Conservation (phyloP, 1,139 yeast genomes). For the Candida sp. region DNA sequence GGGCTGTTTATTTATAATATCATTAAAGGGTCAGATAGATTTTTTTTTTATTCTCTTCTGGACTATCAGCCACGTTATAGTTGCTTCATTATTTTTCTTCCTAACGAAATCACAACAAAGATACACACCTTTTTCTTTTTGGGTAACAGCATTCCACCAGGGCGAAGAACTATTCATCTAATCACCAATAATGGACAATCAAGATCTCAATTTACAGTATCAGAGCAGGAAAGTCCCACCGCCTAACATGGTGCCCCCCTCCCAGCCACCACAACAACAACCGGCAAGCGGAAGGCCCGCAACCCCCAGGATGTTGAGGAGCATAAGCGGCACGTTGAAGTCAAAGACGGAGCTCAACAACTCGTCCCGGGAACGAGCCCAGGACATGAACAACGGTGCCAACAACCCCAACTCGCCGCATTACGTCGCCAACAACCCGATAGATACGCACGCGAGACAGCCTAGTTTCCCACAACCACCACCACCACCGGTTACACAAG, state of each 20-base stretch:
- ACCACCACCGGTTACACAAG: conserved; percentile 6
- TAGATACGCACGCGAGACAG: conserved; percentile 23
- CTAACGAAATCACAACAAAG: neutral
- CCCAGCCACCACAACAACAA: conserved; percentile 4
- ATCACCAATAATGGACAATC: conserved; percentile 7
- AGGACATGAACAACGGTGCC: conserved; percentile 1
- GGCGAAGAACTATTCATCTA: neutral
- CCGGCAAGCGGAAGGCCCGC: conserved; percentile 51
- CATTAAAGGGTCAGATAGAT: neutral
- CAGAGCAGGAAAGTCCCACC: conserved; percentile 8
- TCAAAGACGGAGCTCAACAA: conserved; percentile 12
- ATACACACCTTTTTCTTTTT: neutral
- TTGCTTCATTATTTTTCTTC: conserved; percentile 1
- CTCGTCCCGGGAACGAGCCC: neutral
- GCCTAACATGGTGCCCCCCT: conserved; percentile 3
- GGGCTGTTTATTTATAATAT: no score
- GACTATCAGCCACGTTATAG: conserved; percentile 5
- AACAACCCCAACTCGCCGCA: conserved; percentile 19
- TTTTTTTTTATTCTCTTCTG: neutral
- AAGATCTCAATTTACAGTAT: conserved; percentile 7
- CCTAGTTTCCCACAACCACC: conserved; percentile 21
- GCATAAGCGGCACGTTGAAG: conserved; percentile 45
- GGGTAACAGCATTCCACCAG: no score
- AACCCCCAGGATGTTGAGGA: conserved; percentile 79
- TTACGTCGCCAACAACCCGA: conserved; percentile 15